phyloP scores from a whole-genome alignment of 371 early-diverging fungal genomes.

The Thermomucor indicae-seudaticae region DNA sequence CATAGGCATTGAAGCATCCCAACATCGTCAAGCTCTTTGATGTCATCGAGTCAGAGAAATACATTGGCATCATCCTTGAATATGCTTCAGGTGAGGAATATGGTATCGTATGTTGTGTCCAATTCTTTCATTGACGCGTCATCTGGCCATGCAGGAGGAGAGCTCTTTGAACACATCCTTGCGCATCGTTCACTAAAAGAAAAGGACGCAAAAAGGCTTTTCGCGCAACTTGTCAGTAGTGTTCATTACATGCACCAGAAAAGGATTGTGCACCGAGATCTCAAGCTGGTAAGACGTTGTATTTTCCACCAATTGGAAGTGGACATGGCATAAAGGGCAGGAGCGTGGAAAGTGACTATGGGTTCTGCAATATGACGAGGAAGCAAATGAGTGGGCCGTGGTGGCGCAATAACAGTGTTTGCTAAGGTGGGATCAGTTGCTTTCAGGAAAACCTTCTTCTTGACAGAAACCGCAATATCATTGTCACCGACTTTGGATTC shows the following conservation, averaged over 20 bases:
- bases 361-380: conserved; percentile 82
- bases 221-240: conserved; percentile 74
- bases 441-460: conserved; percentile 92
- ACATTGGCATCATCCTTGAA: conserved; percentile 68
- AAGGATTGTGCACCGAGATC: conserved; percentile 88
- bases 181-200: conserved; percentile 57
- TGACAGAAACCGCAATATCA: conserved; percentile 81
- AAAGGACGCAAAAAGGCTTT: conserved; percentile 56
- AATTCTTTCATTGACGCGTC: background rate
- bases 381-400: background rate
- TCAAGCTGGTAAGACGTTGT: conserved; percentile 77
- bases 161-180: conserved; percentile 72
- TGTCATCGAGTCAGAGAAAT: conserved; percentile 70
- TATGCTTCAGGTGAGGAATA: conserved; percentile 48
- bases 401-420: background rate
- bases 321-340: too few species aligned
- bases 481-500: conserved; percentile 99
- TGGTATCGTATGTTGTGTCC: background rate
- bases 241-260: conserved; percentile 77
- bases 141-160: conserved; percentile 30
- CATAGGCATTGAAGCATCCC: conserved; percentile 67
- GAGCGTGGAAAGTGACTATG: conserved; percentile 98
- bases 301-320: conserved; percentile 9
- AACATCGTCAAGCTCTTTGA: conserved; percentile 71
- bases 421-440: conserved; percentile 22